Conservation (phyloP, 1,284 basidiomycete genomes). For the Tilletiaria anomala region DNA sequence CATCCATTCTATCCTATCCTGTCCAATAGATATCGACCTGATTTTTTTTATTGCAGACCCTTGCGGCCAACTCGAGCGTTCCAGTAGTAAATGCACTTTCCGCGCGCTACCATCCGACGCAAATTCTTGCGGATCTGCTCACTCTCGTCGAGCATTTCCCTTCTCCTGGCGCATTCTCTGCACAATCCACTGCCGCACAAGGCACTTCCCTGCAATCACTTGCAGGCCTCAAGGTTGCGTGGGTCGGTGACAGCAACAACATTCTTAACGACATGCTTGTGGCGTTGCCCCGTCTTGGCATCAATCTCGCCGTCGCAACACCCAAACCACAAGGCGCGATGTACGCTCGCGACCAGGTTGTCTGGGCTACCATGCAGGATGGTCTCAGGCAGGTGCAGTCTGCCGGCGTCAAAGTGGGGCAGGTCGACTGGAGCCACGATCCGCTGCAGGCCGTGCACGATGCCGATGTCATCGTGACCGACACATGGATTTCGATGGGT, state of each 20-base stretch:
- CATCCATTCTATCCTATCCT: neutral
- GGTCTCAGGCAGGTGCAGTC: conserved; percentile 29
- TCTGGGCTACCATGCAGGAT: conserved; percentile 47
- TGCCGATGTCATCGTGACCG: conserved; percentile 81
- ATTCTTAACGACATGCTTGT: conserved; percentile 96
- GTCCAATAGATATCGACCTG: too few relatives aligned
- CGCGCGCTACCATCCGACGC: conserved; percentile 88
- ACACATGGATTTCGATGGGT: conserved; percentile 73
- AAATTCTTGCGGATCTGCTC: conserved; percentile 81
- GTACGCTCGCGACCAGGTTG: conserved; percentile 62
- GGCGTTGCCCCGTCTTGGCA: conserved; percentile 77
- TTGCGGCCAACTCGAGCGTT: conserved; percentile 73
- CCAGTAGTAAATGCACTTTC: conserved; percentile 93
- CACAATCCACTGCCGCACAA: conserved; percentile 2
- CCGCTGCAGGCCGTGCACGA: conserved; percentile 73
- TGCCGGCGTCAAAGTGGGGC: conserved; percentile 32
- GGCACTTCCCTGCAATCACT: conserved; percentile 17
- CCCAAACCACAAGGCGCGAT: conserved; percentile 45
- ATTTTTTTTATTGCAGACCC: conserved; percentile 47
- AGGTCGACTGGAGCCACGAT: conserved; percentile 59
- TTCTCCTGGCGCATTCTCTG: conserved; percentile 23
- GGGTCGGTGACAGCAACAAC: conserved; percentile 90
- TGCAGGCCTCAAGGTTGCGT: conserved; percentile 47
- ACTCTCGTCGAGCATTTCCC: conserved; percentile 59
- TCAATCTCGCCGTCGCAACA: conserved; percentile 68